Conservation (phyloP, 805 yeast species). For the Saccharomyces cerevisiae region DNA sequence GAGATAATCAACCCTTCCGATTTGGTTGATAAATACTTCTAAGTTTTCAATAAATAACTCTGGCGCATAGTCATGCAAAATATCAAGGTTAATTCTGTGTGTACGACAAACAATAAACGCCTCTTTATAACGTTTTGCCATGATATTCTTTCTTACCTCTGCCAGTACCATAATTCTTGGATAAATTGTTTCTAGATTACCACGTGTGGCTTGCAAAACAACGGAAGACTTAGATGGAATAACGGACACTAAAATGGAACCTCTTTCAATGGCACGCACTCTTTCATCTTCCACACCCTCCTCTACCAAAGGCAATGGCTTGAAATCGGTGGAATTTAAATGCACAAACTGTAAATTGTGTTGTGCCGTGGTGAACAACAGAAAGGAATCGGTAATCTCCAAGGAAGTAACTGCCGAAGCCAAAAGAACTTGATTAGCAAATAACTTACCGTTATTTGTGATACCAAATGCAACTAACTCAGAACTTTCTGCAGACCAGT, state of each 20-base stretch:
- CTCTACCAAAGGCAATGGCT: slow-evolving; percentile 34
- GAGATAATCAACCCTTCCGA: slow-evolving; percentile 64
- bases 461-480: slow-evolving; percentile 56
- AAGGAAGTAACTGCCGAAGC: slow-evolving; percentile 77
- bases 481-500: slow-evolving; percentile 25
- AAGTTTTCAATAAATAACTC: slow-evolving; percentile 54
- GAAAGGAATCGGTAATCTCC: slow-evolving; percentile 58
- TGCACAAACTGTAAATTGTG: slow-evolving; percentile 77
- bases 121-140: slow-evolving; percentile 45
- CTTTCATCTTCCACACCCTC: slow-evolving; percentile 59
- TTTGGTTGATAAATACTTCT: slow-evolving; percentile 59
- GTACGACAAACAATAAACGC: slow-evolving; percentile 83
- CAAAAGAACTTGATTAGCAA: slow-evolving; percentile 49
- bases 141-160: slow-evolving; percentile 67
- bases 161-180: slow-evolving; percentile 88
- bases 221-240: slow-evolving; percentile 80
- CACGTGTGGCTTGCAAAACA: slow-evolving; percentile 88
- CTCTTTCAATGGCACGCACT: slow-evolving; percentile 81
- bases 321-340: slow-evolving; percentile 37
- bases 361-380: slow-evolving; percentile 82
- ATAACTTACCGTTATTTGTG: slow-evolving; percentile 66
- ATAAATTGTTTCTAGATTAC: slow-evolving; percentile 86
- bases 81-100: slow-evolving; percentile 85
- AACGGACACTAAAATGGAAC: slow-evolving; percentile 72
- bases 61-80: slow-evolving; percentile 82